These are phyloP conservation scores for Begonia masoniana DNA, from an alignment of 306 rosid genomes.

Conservation along the genomic window DNA sequence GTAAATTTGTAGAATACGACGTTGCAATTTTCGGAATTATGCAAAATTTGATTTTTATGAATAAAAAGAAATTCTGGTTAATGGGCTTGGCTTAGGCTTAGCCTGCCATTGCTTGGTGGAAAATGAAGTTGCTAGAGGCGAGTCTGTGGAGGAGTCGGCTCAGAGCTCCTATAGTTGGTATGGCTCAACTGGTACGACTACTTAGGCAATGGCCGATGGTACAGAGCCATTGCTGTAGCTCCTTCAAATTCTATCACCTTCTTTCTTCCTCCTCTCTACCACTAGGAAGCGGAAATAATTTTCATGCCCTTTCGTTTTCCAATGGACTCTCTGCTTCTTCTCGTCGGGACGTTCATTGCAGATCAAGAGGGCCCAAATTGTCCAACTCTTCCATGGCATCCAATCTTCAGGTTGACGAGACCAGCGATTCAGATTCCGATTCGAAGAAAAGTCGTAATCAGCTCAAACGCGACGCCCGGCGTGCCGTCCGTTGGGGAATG, in stretches of 20 bases:
- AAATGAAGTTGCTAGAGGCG: too few relatives aligned
- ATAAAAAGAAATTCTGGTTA: too few relatives aligned
- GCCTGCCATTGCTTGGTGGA: too few relatives aligned
- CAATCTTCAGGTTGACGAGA: conserved; percentile 9
- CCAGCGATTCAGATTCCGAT: conserved; percentile 21
- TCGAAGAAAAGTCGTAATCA: conserved; percentile 61
- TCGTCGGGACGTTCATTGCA: conserved; percentile 21
- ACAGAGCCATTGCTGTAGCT: conserved; percentile 16
- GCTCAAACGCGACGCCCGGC: conserved; percentile 69
- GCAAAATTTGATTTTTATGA: too few relatives aligned
- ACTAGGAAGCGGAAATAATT: conserved; percentile 5
- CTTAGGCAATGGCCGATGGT: conserved; percentile 45
- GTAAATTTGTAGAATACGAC: too few relatives aligned
- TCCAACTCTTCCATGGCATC: conserved; percentile 17
- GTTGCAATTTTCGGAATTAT: too few relatives aligned
- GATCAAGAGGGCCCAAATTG: conserved; percentile 27
- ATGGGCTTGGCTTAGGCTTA: too few relatives aligned
- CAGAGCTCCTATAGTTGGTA: conserved; percentile 7
- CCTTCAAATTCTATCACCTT: conserved; percentile 15
- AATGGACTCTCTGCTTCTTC: conserved; percentile 27
- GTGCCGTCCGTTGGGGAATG: conserved; percentile 75
- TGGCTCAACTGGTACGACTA: conserved; percentile 37
- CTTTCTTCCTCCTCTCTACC: conserved; percentile 12
- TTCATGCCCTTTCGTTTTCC: conserved; percentile 14
- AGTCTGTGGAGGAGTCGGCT: too few relatives aligned